A percentile compares a stretch with the other conserved stretches of the same genome.
These are phyloP conservation scores for Arthrobotrys megalospora DNA, from an alignment of 2,329 filamentous ascomycete species.

Conservation along the genomic window DNA sequence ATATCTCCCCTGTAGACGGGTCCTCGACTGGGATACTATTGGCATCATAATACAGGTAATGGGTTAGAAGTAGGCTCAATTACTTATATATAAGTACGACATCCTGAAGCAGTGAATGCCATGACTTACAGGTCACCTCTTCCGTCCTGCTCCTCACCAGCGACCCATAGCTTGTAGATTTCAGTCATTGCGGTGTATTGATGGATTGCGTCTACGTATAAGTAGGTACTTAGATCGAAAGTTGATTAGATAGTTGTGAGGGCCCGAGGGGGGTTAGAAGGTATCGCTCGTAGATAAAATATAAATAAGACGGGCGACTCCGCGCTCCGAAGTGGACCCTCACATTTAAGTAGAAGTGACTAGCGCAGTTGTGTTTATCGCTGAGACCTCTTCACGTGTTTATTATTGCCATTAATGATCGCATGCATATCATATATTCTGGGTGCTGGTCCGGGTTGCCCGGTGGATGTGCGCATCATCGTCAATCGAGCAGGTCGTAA, in stretches of 20 bases:
- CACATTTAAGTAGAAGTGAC: no score
- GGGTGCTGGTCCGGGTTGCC: no score
- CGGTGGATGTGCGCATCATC: neutral
- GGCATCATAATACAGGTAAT: slow-evolving; percentile 44
- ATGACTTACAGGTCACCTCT: slow-evolving; percentile 70
- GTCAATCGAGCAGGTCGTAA: slow-evolving; percentile 13
- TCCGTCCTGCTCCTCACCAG: slow-evolving; percentile 68
- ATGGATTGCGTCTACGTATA: no score
- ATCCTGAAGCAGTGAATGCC: slow-evolving; percentile 52
- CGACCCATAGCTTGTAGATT: slow-evolving; percentile 66
- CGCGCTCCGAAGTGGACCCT: slow-evolving; percentile 7
- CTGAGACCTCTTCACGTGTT: neutral
- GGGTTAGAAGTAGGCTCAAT: neutral
- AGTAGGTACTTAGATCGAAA: no score
- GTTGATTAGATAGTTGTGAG: neutral
- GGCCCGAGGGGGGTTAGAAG: no score
- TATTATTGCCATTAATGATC: no score
- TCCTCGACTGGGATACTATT: slow-evolving; percentile 72
- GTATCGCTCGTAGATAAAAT: neutral
- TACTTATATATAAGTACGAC: slow-evolving; percentile 37
- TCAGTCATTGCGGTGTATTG: no score
- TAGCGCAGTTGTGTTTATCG: neutral
- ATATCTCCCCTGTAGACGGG: slow-evolving; percentile 72
- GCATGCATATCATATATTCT: no score
- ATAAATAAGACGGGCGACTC: slow-evolving; percentile 17